Evolutionary conservation across 306 rosid species (phyloP), one percentile per base, ranked within the genome.

Genomic region (Cyclanthera cordifolia): DNA sequence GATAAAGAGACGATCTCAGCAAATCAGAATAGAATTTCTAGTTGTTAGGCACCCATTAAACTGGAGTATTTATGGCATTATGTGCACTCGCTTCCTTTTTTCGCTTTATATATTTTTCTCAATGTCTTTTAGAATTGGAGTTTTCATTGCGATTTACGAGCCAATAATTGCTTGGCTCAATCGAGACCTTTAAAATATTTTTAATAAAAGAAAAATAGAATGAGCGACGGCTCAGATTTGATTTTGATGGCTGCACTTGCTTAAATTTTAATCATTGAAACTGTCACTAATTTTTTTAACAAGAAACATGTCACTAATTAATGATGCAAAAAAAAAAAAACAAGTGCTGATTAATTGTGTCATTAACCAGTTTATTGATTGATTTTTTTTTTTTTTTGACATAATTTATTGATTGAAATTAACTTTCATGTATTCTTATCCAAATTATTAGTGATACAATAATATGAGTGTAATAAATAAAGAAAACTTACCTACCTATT

Each of bases 1-100:
- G 77, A 83, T 75, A 67, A 73, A 75, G 52, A 66, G 54, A 58
- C 71, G 71, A 66, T 47, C 55, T 66, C 41, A 66, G 23, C 50
- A 66, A 66, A 66, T 66, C 71, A 47, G 71, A 65, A 65, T 63
- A 16, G 43, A 65, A 65, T 20, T 65, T 66, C 55, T 24, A 25
- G 41, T 66, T 66, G 46, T 46, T 66, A 47, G 71, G 71, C 48
- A 47, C 71, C 55, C 71, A 54, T 66, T 66, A 66, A 66, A 66
- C 71, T 45, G 54, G 54, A 45, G 52, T 25, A 47, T 66, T 66
- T 66, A 66, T 46, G 54, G 71, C 71, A 47, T 66, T 64, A 41
- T 43, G 21, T 61, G 45, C 12, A 37, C 67, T 30, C 25, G 15
- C 5, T 59, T 30, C 19, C 6, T 32, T 39, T 0, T 60, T 17